Base-by-base conservation (phyloP, 1,139 yeast genomes). In the Yamadazyma sp. region DNA sequence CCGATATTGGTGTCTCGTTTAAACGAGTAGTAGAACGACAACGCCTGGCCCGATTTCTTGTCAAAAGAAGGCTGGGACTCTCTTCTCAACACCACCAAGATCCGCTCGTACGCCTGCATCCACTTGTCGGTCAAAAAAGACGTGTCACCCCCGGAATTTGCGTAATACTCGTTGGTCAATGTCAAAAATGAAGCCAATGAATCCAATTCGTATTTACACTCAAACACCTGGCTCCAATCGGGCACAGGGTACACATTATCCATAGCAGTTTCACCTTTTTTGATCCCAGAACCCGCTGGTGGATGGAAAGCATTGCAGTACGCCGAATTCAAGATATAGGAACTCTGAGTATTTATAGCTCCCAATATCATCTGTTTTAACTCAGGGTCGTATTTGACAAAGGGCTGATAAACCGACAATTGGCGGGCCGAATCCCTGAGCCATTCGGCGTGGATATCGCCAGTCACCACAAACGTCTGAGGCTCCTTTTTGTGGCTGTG, bases 291-390 rank as follows among this genome's bases (percentile, higher is more conserved):
- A 3, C 68, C 74, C 0, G 73, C 70, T 0, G 96, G 96, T 2
- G 96, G 95, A 51, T 88, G 95, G 65, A 86, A 88, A 0, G 96
- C 96, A 58, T 88, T 88, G 61, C 96, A 88, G 58, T 86, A 88
- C 0, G 96, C 95, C 7, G 83, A 75, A 26, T 64, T 66, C 24
- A 64, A 50, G 12, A 88, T 67, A 51, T 75, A 86, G 18, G 70
- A 62, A 0, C 88, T 85, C 56, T 88, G 96, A 16, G 89, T 86
- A 44, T 80, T 76, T 39, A 88, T 85, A 2, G 96, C 95, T 4
- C 96, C 96, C 41, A 66, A 67, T 29, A 88, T 71, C 53, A 88
- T 61, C 28, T 67, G 65, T 44, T 65, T 59, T 39, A 88, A 65
- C 3, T 55, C 50, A 0, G 61, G 51, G 48, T 85, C 94, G 43